phyloP scores from a whole-genome alignment of 805 yeast genomes.

The Zygosaccharomyces bisporus region DNA sequence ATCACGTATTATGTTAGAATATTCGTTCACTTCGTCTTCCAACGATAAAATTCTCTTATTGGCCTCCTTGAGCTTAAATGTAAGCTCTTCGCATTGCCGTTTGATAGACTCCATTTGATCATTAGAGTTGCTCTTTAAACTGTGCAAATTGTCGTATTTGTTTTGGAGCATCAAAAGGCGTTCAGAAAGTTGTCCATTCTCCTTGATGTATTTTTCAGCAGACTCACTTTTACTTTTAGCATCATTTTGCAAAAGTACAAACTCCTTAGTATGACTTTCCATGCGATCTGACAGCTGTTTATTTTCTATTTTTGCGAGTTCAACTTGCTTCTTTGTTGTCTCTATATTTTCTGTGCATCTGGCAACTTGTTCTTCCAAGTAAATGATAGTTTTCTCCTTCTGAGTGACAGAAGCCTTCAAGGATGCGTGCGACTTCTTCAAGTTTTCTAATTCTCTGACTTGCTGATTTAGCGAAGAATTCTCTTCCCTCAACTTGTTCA shows the following conservation, averaged over 20 bases:
- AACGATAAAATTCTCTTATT: conserved; percentile 57
- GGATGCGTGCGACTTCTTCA: conserved; percentile 23
- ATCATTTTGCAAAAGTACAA: conserved; percentile 36
- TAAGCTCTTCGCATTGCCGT: conserved; percentile 69
- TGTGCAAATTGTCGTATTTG: conserved; percentile 39
- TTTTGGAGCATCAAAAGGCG: conserved; percentile 38
- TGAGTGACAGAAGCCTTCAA: conserved; percentile 29
- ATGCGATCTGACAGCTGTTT: conserved; percentile 33
- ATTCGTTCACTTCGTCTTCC: conserved; percentile 79
- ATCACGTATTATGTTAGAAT: conserved; percentile 69
- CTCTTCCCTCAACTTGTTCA: conserved; percentile 18
- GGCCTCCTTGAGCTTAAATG: conserved; percentile 64
- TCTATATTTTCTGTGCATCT: conserved; percentile 34
- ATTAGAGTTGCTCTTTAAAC: conserved; percentile 37
- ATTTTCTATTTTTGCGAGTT: conserved; percentile 33
- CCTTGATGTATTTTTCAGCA: conserved; percentile 37
- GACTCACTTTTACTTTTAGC: conserved; percentile 39
- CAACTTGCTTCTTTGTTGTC: conserved; percentile 28
- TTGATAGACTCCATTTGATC: conserved; percentile 49
- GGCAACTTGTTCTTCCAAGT: conserved; percentile 41
- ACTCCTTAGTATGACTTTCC: conserved; percentile 38
- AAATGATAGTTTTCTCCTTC: conserved; percentile 39
- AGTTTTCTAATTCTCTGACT: conserved; percentile 18
- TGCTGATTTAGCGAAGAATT: conserved; percentile 19
- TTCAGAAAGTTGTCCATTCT: conserved; percentile 43